Conservation (phyloP, 352 stramenopile genomes). For the Globisporangium orthogonon region DNA sequence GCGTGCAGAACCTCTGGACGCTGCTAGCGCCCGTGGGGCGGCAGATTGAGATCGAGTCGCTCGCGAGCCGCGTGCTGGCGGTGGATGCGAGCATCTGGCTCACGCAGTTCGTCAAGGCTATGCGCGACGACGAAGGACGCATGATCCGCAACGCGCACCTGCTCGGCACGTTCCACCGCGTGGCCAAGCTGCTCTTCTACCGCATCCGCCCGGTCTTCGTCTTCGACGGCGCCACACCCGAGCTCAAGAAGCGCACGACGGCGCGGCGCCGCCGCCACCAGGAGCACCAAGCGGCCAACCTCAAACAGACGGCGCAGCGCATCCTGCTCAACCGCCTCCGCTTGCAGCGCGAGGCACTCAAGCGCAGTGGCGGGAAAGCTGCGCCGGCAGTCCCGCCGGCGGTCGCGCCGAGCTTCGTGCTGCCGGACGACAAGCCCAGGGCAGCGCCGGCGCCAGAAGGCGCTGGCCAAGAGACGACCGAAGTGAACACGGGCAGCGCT, state of each 20-base stretch:
- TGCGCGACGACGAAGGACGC: slow-evolving; percentile 92
- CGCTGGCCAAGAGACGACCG: background rate
- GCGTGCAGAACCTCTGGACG: slow-evolving; percentile 98
- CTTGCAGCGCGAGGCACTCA: slow-evolving; percentile 52
- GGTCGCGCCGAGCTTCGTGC: slow-evolving; percentile 46
- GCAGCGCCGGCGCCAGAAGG: background rate
- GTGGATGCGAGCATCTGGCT: slow-evolving; percentile 99
- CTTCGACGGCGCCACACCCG: slow-evolving; percentile 97
- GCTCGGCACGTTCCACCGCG: slow-evolving; percentile 91
- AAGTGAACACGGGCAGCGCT: background rate
- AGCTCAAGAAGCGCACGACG: slow-evolving; percentile 92
- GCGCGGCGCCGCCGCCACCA: slow-evolving; percentile 55
- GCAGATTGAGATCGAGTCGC: slow-evolving; percentile 97
- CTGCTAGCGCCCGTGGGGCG: slow-evolving; percentile 94
- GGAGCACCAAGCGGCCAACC: slow-evolving; percentile 67
- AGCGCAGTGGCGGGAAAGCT: slow-evolving; percentile 38
- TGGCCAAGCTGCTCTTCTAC: slow-evolving; percentile 94
- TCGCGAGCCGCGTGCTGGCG: slow-evolving; percentile 93
- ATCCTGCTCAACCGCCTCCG: slow-evolving; percentile 92
- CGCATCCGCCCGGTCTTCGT: slow-evolving; percentile 97
- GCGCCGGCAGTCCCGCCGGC: slow-evolving; percentile 41
- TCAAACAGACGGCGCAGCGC: slow-evolving; percentile 91
- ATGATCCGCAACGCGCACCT: slow-evolving; percentile 95
- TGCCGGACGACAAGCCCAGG: slow-evolving; percentile 19
- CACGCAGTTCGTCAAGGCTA: slow-evolving; percentile 99